Evolutionary conservation across 192 early-diverging fungal genomes (phyloP).

Genomic region (Coemansia sp.): DNA sequence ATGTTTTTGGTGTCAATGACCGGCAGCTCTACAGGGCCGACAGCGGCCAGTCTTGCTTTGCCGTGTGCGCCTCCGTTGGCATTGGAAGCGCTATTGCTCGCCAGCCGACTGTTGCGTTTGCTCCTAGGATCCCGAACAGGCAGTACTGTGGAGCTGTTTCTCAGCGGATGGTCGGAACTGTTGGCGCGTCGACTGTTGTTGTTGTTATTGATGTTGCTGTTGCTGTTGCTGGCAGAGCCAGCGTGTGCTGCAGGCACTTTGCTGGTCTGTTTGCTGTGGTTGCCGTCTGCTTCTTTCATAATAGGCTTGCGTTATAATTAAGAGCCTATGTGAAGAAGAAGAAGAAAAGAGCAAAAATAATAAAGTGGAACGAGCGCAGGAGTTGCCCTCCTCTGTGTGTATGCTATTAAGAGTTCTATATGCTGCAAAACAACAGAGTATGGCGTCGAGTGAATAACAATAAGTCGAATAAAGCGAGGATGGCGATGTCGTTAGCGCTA

Average conservation of each 20-base stretch:
- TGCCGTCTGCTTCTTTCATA: neutral
- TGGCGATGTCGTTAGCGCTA: no score
- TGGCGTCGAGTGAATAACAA: neutral
- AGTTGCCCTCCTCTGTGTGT: neutral
- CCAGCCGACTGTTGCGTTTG: constrained; percentile 7
- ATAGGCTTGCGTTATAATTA: neutral
- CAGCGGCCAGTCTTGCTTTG: neutral
- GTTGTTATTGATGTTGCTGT: neutral
- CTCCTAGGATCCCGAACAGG: neutral
- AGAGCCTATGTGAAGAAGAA: no score
- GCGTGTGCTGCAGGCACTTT: no score
- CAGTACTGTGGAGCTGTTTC: neutral
- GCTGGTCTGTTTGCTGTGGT: neutral
- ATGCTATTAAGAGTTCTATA: neutral
- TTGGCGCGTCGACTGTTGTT: neutral
- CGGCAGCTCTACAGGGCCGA: constrained; percentile 22
- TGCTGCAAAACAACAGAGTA: neutral
- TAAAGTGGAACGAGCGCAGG: neutral
- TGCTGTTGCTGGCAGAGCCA: neutral
- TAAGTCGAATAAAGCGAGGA: no score
- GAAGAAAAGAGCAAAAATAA: neutral
- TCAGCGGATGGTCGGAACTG: neutral
- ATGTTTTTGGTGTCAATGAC: constrained; percentile 30
- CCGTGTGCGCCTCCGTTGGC: constrained; percentile 5
- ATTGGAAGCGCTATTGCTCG: neutral